Evolutionary conservation across 2,329 filamentous ascomycete genomes (phyloP), one percentile per base, ranked within the genome.

Genomic region (Apiospora hydei): DNA sequence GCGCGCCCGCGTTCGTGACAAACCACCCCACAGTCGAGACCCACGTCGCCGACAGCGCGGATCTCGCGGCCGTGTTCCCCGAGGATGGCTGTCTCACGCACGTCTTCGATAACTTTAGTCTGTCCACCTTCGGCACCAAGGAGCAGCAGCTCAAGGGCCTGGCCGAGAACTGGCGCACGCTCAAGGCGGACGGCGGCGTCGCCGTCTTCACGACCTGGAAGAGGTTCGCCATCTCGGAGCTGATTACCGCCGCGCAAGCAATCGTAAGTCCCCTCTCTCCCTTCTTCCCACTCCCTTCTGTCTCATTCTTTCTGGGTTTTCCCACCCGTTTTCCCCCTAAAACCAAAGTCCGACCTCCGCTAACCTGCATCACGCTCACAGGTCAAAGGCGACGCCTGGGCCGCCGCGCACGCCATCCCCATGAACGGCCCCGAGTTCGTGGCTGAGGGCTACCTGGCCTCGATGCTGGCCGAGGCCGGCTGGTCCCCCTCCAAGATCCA

Each of bases 31-130:
- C 44, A 8, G 67, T 75, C 24, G 47, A 69, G 49, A 67, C 61
- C 11, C 30, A 72, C 0, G 41, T 71, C 1, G 61, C 78, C 0
- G 77, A 80, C 61, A 74, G 76, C n/a, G 73, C 73, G 7, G 72
- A 73, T 51, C 73, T 80, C 1, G 73, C 73, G 8, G 72, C 72
- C 0, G 57, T 30, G 18, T 64, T 64, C 57, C 66, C 80, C 6
- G 49, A 75, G 0, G 73, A 76, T 11, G 70, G 67, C n/a, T 24
- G 47, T 67, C 72, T 76, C 49, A 76, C 76, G 0, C 80, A 81
- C 71, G 75, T 71, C 18, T 76, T 81, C 70, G 73, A 77, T 69
- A 81, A 79, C 72, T 79, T 81, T 30, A 80, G 79, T 72, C 73
- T 80, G 43, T 82, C 78, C 66, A 77, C 78, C 13, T 75, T 82